Conservation (phyloP, 768 basidiomycete species). For the Tulasnella sp. region DNA sequence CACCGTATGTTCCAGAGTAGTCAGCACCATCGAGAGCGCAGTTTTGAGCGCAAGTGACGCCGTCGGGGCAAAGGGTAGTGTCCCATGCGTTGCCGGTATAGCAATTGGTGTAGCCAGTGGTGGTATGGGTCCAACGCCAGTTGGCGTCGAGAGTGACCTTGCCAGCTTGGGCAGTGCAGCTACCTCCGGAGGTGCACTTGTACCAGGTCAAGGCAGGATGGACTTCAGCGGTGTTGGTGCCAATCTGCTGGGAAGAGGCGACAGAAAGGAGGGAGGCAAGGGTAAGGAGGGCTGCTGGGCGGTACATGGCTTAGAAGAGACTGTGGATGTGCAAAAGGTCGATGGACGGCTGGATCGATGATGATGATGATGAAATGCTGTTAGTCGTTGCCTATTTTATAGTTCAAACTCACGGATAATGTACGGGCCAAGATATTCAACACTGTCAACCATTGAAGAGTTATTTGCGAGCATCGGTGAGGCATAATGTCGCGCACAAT, state of each 20-base stretch:
- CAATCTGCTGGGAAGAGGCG: slow-evolving; percentile 45
- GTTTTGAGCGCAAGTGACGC: slow-evolving; percentile 40
- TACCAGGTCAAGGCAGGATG: slow-evolving; percentile 43
- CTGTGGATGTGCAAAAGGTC: background rate
- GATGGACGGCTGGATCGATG: background rate
- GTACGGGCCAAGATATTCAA: background rate
- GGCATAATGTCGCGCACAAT: background rate
- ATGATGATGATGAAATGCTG: background rate
- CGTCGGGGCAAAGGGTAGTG: slow-evolving; percentile 44
- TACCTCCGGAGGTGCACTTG: slow-evolving; percentile 36
- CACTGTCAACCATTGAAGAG: background rate
- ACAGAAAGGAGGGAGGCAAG: slow-evolving; percentile 35
- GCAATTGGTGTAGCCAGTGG: slow-evolving; percentile 34
- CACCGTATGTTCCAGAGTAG: slow-evolving; percentile 22
- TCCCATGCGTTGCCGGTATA: slow-evolving; percentile 54
- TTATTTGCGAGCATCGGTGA: background rate
- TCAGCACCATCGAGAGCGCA: slow-evolving; percentile 33
- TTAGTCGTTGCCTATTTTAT: background rate
- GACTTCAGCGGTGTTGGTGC: slow-evolving; percentile 41
- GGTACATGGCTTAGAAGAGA: slow-evolving; percentile 31
- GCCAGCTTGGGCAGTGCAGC: slow-evolving; percentile 26
- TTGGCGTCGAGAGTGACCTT: slow-evolving; percentile 20
- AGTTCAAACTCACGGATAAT: background rate
- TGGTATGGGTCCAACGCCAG: slow-evolving; percentile 31
- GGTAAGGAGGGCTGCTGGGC: slow-evolving; percentile 35